phyloP scores from a whole-genome alignment of 805 yeast genomes.

The Metschnikowia drakensbergensis region DNA sequence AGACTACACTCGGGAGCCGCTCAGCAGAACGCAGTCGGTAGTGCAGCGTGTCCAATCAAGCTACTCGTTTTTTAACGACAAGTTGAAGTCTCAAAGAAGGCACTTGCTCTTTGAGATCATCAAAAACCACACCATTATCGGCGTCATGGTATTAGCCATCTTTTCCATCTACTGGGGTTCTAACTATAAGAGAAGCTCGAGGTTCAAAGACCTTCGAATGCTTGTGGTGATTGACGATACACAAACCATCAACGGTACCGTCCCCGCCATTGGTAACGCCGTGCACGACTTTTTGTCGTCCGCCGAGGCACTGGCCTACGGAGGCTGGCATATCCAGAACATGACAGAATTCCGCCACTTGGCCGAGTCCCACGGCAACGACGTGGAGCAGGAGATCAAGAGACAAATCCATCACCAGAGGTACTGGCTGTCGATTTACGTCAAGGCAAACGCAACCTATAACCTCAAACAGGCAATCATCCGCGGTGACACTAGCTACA shows the following conservation, averaged over 20 bases:
- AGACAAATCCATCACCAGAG: slow-evolving; percentile 49
- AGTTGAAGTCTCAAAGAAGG: slow-evolving; percentile 21
- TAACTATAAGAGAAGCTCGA: slow-evolving; percentile 27
- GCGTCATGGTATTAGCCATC: slow-evolving; percentile 33
- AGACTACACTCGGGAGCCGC: neutral
- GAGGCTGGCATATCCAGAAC: slow-evolving; percentile 37
- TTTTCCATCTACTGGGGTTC: slow-evolving; percentile 51
- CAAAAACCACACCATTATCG: slow-evolving; percentile 29
- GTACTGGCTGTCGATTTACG: slow-evolving; percentile 62
- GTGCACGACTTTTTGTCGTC: slow-evolving; percentile 11
- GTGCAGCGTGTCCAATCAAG: slow-evolving; percentile 24
- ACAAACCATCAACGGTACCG: slow-evolving; percentile 17
- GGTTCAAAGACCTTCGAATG: slow-evolving; percentile 33
- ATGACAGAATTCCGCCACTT: slow-evolving; percentile 23
- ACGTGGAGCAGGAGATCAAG: slow-evolving; percentile 36
- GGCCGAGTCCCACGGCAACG: slow-evolving; percentile 25
- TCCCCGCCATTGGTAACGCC: slow-evolving; percentile 30
- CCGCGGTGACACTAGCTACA: slow-evolving; percentile 28
- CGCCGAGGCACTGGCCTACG: slow-evolving; percentile 21
- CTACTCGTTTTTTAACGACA: slow-evolving; percentile 31
- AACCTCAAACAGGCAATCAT: slow-evolving; percentile 39
- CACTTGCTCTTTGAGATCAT: slow-evolving; percentile 17
- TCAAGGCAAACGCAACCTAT: slow-evolving; percentile 45
- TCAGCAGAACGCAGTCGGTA: slow-evolving; percentile 10
- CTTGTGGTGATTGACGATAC: slow-evolving; percentile 40